Base-by-base conservation (phyloP, 768 basidiomycete genomes). In the Lactarius pseudohatsudake region DNA sequence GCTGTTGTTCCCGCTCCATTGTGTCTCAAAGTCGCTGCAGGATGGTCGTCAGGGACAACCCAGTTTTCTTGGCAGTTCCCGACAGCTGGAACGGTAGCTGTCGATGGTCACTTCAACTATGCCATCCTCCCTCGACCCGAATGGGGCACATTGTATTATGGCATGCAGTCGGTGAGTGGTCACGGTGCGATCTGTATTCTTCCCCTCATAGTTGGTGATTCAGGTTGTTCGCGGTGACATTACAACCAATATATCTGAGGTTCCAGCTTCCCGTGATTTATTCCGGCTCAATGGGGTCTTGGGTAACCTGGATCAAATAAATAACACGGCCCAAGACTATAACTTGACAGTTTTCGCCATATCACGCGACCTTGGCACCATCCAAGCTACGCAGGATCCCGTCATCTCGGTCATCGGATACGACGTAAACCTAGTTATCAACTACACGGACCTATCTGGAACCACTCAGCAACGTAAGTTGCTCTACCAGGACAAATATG, bases 391-490 rank as follows among this genome's bases (percentile, higher is more conserved):
- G 0, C 54, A 64, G 11, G 50, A 36, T 0, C 71, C 76, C 0
- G 61, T 73, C 11, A 71, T 75, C 1, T 76, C 73, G 74, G 61
- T 72, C 1, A 61, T 77, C 9, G 75, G 76, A 15, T 71, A 30
- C 13, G 13, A 13, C 4, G 4, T 5, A 13, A 15, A 38, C 13
- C 38, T 13, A 38, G 13, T 15, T 13, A 38, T 38, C 13, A 38
- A 38, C 4, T 38, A 38, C 13, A 38, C 38, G 3, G 38, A 38
- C 38, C 38, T 13, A 38, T 38, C 38, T 38, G 38, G 38, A 10
- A 4, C 38, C 0, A 11, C 38, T 38, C 38, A 38, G 3, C 13
- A 38, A 38, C 38, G 38, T 13, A 86, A 80, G 78, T 74, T 73
- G 79, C 75, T 38, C 13, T 38, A 38, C 13, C 2, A 38, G 13